These are phyloP conservation scores for Colletotrichum sp. DNA, from an alignment of 2,329 filamentous ascomycete genomes.

Conservation along the genomic window DNA sequence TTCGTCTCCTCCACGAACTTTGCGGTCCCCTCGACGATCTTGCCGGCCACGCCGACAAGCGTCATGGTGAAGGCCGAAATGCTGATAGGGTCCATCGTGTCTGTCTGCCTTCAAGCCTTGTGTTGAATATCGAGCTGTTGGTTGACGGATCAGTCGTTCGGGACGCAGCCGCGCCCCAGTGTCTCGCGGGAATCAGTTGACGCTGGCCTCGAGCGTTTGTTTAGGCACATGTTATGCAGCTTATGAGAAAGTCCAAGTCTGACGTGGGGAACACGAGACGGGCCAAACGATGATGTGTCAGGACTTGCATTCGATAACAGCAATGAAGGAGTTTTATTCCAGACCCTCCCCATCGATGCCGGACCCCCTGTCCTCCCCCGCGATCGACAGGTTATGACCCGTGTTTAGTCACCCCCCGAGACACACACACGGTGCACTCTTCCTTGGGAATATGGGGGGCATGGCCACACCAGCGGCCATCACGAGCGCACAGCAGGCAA, in stretches of 20 bases:
- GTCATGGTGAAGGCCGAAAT: slow-evolving; percentile 23
- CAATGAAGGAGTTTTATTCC: not conserved
- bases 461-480: not conserved
- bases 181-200: not conserved
- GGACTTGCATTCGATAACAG: not conserved
- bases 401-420: not conserved
- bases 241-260: not conserved
- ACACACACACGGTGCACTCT: not conserved
- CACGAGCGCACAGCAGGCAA: not conserved
- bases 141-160: not conserved
- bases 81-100: slow-evolving; percentile 27
- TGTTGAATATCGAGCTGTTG: not conserved
- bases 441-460: not conserved
- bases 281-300: not conserved
- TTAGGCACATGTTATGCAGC: not conserved
- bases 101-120: not conserved
- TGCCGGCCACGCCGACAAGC: slow-evolving; percentile 22
- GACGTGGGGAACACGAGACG: not conserved
- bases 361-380: not conserved
- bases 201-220: not conserved
- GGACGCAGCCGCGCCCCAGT: not conserved
- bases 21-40: slow-evolving; percentile 22
- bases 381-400: not conserved
- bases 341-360: not conserved
- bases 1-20: slow-evolving; percentile 26